Evolutionary conservation across 768 basidiomycete genomes (phyloP).

Genomic region (Lactifluus subvellereus): DNA sequence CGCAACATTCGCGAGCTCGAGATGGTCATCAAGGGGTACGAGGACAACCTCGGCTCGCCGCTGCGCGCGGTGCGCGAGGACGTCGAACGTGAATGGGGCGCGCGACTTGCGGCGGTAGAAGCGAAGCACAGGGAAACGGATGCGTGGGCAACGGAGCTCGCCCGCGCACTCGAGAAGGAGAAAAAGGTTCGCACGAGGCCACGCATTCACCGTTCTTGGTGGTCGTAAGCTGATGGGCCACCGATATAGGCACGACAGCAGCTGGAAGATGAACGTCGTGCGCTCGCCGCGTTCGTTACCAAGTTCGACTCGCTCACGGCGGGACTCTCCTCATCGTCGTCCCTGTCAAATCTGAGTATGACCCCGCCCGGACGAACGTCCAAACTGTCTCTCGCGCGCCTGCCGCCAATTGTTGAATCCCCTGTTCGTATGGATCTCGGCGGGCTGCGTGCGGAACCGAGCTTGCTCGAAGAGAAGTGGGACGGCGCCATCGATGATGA

Average conservation of each 20-base stretch:
- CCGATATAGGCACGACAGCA: constrained; percentile 45
- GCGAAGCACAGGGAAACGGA: constrained; percentile 62
- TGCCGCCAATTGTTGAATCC: constrained; percentile 36
- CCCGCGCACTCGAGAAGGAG: constrained; percentile 73
- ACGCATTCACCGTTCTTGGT: not conserved
- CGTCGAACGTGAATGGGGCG: constrained; percentile 68
- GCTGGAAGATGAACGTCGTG: constrained; percentile 72
- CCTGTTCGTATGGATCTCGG: constrained; percentile 45
- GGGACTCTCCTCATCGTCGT: constrained; percentile 21
- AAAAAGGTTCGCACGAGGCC: constrained; percentile 44
- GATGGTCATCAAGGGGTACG: constrained; percentile 61
- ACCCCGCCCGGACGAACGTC: constrained; percentile 29
- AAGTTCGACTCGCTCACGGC: constrained; percentile 75
- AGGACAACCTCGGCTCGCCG: constrained; percentile 67
- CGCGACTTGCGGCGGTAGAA: constrained; percentile 51
- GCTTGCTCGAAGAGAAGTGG: constrained; percentile 35
- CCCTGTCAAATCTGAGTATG: constrained; percentile 1
- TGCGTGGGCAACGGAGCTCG: constrained; percentile 67
- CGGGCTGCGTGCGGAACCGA: constrained; percentile 28
- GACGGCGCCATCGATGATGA: constrained; percentile 29
- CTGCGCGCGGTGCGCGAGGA: constrained; percentile 61
- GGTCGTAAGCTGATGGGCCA: not conserved
- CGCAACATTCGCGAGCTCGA: constrained; percentile 78
- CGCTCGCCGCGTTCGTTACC: constrained; percentile 71
- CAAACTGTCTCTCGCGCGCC: constrained; percentile 26